These are phyloP conservation scores for Rhododendron williamsianum DNA, from an alignment of 148 eudicot genomes.

Conservation along the genomic window DNA sequence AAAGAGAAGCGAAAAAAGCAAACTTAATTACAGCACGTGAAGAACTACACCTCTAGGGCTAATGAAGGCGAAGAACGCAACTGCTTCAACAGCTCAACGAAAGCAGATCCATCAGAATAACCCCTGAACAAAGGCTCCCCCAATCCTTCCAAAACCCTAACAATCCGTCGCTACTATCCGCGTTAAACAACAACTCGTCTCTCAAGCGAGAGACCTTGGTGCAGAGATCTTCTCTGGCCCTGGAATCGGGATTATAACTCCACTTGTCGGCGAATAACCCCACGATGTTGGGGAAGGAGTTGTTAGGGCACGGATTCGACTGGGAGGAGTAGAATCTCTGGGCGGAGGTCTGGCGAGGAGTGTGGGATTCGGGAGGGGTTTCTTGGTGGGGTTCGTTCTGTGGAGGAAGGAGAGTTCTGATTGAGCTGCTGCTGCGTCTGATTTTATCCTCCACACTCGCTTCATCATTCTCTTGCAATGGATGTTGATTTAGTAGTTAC, in stretches of 20 bases:
- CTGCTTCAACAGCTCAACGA: constrained; percentile 56
- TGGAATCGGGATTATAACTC: neutral
- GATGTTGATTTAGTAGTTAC: neutral
- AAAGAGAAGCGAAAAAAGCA: neutral
- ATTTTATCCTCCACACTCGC: constrained; percentile 23
- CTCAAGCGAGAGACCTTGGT: constrained; percentile 32
- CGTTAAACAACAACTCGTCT: constrained; percentile 32
- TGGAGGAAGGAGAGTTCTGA: constrained; percentile 7
- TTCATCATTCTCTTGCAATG: constrained; percentile 11
- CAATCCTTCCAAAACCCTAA: constrained; percentile 35
- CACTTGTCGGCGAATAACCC: constrained; percentile 18
- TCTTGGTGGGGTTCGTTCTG: constrained; percentile 11
- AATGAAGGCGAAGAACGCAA: constrained; percentile 29
- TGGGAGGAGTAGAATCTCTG: neutral
- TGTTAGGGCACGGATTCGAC: neutral
- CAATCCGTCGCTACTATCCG: constrained; percentile 20
- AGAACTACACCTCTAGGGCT: constrained; percentile 44
- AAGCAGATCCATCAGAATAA: constrained; percentile 45
- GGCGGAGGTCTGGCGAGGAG: neutral
- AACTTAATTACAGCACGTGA: neutral
- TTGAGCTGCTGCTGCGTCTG: constrained; percentile 17
- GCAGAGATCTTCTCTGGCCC: constrained; percentile 13
- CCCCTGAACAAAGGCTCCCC: constrained; percentile 38
- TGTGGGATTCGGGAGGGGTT: neutral
- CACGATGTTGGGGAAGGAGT: neutral